A percentile compares a stretch with the other conserved stretches of the same genome.
Evolutionary conservation across 805 yeast genomes (phyloP).

Genomic region (Saturnispora diversa): DNA sequence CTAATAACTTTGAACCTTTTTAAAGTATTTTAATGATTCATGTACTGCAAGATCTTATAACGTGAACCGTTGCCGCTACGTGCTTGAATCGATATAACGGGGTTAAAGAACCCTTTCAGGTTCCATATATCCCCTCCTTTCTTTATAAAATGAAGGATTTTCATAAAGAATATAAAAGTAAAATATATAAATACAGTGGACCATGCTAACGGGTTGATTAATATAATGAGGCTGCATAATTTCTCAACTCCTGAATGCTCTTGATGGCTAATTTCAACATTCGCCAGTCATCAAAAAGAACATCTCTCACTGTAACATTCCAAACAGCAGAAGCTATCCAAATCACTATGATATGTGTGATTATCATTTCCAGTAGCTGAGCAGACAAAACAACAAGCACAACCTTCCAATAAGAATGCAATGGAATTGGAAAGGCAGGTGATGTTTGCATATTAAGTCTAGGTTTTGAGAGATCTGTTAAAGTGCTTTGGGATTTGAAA

Average conservation of each 20-base stretch:
- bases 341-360: constrained; percentile 20
- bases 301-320: constrained; percentile 16
- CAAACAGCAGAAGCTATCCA: constrained; percentile 19
- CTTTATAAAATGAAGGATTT: too few relatives aligned
- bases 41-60: too few relatives aligned
- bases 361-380: constrained; percentile 19
- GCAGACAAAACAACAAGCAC: constrained; percentile 21
- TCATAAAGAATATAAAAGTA: too few relatives aligned
- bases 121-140: too few relatives aligned
- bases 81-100: too few relatives aligned
- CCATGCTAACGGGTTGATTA: not conserved
- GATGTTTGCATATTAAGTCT: too few relatives aligned
- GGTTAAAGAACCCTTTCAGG: too few relatives aligned
- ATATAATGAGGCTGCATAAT: constrained; percentile 4
- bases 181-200: too few relatives aligned
- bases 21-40: too few relatives aligned
- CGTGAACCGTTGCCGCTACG: too few relatives aligned
- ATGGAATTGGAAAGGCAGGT: not conserved
- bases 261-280: constrained; percentile 20
- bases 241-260: constrained; percentile 20
- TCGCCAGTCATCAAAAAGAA: constrained; percentile 22
- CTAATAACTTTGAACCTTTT: not conserved
- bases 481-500: too few relatives aligned
- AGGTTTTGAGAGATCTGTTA: too few relatives aligned
- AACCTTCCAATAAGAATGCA: constrained; percentile 23